phyloP scores from a whole-genome alignment of 495 filamentous ascomycete genomes.

The Penicillium crystallinum region DNA sequence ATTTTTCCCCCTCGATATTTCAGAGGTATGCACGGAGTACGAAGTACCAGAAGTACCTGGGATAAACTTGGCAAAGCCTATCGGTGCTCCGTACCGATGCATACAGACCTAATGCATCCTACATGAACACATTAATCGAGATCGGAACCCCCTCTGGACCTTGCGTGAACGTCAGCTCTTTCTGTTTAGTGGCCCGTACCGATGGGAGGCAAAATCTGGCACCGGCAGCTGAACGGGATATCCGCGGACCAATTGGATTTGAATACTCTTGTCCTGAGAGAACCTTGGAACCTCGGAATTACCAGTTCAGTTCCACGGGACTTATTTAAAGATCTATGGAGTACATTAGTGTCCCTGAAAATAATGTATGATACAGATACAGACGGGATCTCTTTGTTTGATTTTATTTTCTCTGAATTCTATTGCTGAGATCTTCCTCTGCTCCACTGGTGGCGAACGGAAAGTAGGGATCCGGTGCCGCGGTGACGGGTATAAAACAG shows the following conservation, averaged over 20 bases:
- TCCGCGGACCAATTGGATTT: conserved; percentile 15
- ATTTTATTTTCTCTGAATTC: conserved; percentile 2
- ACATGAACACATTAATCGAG: not conserved
- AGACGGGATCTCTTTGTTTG: not conserved
- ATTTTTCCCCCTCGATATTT: no score
- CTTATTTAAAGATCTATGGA: conserved; percentile 6
- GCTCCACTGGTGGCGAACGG: conserved; percentile 25
- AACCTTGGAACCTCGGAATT: conserved; percentile 11
- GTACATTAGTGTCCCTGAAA: not conserved
- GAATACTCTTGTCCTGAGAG: no score
- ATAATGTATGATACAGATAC: not conserved
- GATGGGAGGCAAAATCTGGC: not conserved
- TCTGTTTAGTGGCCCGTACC: not conserved
- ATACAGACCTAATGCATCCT: not conserved
- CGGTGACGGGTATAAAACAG: conserved; percentile 34
- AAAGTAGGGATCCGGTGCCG: conserved; percentile 36
- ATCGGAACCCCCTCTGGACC: not conserved
- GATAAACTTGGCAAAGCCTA: not conserved
- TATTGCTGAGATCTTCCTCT: conserved; percentile 15
- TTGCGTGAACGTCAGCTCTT: not conserved
- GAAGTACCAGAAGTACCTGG: not conserved
- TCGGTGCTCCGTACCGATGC: not conserved
- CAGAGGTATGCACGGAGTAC: no score
- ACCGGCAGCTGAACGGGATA: conserved; percentile 2
- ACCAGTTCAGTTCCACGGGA: conserved; percentile 2